Percentiles rank a stretch among this genome's conserved stretches.
phyloP scores from a whole-genome alignment of 495 filamentous ascomycete genomes.

The Zalerion maritima region DNA sequence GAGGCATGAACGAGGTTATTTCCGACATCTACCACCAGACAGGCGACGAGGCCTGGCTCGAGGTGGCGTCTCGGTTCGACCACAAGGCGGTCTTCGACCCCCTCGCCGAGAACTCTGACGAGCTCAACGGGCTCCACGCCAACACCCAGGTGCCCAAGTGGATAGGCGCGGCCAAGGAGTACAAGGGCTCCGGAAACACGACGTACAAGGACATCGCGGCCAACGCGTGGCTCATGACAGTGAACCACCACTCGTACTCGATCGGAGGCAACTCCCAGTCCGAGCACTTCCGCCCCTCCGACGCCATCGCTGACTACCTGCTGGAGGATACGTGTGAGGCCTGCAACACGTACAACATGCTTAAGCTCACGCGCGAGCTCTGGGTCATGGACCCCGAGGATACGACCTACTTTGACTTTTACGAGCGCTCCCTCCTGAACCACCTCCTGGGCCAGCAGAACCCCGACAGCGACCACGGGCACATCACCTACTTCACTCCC shows the following conservation, averaged over 20 bases:
- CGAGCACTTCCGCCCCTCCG: constrained; percentile 21
- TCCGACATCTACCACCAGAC: constrained; percentile 18
- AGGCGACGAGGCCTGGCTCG: constrained; percentile 18
- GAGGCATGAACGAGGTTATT: constrained; percentile 25
- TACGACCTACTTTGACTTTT: constrained; percentile 25
- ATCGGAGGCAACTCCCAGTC: constrained; percentile 27
- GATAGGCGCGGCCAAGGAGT: constrained; percentile 20
- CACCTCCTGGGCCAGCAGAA: constrained; percentile 23
- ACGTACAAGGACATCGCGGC: constrained; percentile 18
- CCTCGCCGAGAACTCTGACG: constrained; percentile 16
- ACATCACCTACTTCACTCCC: constrained; percentile 24
- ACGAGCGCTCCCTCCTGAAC: constrained; percentile 23
- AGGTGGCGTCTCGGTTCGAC: constrained; percentile 21
- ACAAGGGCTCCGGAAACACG: constrained; percentile 16
- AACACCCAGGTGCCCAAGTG: constrained; percentile 27
- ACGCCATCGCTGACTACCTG: constrained; percentile 19
- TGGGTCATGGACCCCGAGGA: constrained; percentile 13
- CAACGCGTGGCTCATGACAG: constrained; percentile 23
- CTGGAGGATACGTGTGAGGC: constrained; percentile 18
- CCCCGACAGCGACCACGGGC: constrained; percentile 16
- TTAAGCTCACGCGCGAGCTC: constrained; percentile 25
- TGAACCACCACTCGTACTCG: constrained; percentile 19
- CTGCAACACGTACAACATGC: constrained; percentile 29
- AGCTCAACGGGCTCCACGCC: constrained; percentile 23
- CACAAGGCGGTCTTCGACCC: constrained; percentile 21